Base-by-base conservation (phyloP, 805 yeast genomes). In the Candida gorgasii region DNA sequence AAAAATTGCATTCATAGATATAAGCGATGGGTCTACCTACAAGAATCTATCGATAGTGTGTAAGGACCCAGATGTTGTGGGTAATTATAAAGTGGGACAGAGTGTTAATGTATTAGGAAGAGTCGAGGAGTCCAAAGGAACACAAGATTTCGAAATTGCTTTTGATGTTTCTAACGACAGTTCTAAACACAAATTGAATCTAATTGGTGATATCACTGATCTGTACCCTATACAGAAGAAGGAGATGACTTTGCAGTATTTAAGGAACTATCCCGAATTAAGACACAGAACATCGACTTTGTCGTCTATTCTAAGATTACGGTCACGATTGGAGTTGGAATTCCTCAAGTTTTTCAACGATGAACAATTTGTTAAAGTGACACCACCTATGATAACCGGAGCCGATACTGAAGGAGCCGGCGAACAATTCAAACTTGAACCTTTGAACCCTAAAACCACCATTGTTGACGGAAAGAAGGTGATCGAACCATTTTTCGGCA, bases 371-470 rank as follows among this genome's bases (percentile, higher is more conserved):
- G 63, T 73, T 11, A 90, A 88, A 65, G 89, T 87, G 0, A 72
- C 82, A 18, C 95, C 98, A 3, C 99, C 99, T 6, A 53, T 92
- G 9, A 65, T 92, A 16, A 93, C 99, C 0, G 72, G 87, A 8
- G 80, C 95, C 1, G 99, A 93, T 60, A 92, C 98, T 59, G 99
- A 93, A 65, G 98, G 99, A 13, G 97, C 96, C 3, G 98, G 98
- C 4, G 98, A 93, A 58, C 78, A 86, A 47, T 93, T 93, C 51
- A 67, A 65, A 35, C 65, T 90, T 8, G 73, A 69, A 33, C 63
- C 75, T 1, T 26, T 46, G 24, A 29, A 41, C 26, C 28, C 43
- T 9, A 46, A 46, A 31, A 16, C 28, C 8, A 24, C 12, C 1
- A 13, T 22, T 1, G 58, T 55, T 4, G 50, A 34, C 39, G 48